phyloP scores from a whole-genome alignment of 1,284 basidiomycete species.

The Trametes versicolor region DNA sequence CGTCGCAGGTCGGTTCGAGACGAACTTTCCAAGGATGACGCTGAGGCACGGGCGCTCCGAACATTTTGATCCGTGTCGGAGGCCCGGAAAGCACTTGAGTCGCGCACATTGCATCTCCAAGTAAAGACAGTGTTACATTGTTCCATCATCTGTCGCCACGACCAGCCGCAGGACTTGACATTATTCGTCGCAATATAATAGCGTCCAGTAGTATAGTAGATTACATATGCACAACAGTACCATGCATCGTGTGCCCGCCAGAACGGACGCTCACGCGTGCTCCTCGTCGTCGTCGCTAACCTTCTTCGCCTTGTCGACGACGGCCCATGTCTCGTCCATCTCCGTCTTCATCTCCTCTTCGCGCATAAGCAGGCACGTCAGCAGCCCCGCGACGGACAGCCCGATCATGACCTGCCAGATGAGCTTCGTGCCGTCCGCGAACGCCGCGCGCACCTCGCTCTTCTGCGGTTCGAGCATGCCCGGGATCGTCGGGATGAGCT shows the following conservation, averaged over 20 bases:
- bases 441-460: constrained; percentile 45
- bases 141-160: background rate
- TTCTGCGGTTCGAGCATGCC: constrained; percentile 46
- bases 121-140: no score
- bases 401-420: constrained; percentile 51
- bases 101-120: no score
- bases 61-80: constrained; percentile 1
- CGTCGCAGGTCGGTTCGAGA: background rate
- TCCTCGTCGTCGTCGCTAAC: background rate
- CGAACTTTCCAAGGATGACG: background rate
- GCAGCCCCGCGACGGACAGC: constrained; percentile 45
- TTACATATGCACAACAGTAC: background rate
- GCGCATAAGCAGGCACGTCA: constrained; percentile 46
- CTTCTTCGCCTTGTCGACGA: constrained; percentile 21
- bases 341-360: constrained; percentile 45
- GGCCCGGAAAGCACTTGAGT: background rate
- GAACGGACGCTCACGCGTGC: background rate
- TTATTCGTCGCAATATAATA: constrained; percentile 7
- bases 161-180: background rate
- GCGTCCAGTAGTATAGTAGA: background rate
- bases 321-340: constrained; percentile 43
- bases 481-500: constrained; percentile 47
- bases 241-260: background rate
- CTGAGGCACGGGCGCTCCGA: constrained; percentile 13
- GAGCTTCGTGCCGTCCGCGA: constrained; percentile 44